Conservation (phyloP, 2,329 filamentous ascomycete species). For the Davidsoniella australis region DNA sequence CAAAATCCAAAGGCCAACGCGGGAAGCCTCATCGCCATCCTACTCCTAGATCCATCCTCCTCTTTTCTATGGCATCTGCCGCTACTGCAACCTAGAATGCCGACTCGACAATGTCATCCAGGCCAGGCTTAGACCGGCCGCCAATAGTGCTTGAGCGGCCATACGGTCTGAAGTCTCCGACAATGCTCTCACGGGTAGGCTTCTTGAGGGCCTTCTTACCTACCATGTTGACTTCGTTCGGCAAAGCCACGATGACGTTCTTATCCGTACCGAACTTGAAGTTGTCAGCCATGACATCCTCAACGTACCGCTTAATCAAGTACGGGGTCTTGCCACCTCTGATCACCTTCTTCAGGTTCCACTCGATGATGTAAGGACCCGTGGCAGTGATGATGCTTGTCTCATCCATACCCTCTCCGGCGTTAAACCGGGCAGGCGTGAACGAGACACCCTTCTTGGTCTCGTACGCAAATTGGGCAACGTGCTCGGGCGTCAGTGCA, state of each 20-base stretch:
- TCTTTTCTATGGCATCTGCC: background rate
- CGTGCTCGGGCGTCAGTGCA: slow-evolving; percentile 74
- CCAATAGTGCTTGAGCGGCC: slow-evolving; percentile 29
- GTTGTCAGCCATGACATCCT: slow-evolving; percentile 94
- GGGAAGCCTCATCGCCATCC: background rate
- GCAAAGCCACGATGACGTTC: slow-evolving; percentile 91
- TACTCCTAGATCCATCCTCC: background rate
- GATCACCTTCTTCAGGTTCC: slow-evolving; percentile 83
- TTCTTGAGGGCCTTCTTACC: slow-evolving; percentile 68
- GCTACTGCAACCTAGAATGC: slow-evolving; percentile 28
- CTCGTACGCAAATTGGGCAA: slow-evolving; percentile 94
- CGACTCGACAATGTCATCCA: slow-evolving; percentile 69
- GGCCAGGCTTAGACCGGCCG: slow-evolving; percentile 52
- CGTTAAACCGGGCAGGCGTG: slow-evolving; percentile 87
- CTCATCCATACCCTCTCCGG: slow-evolving; percentile 61
- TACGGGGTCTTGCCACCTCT: slow-evolving; percentile 72
- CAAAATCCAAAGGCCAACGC: background rate
- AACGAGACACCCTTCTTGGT: slow-evolving; percentile 76
- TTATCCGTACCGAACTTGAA: slow-evolving; percentile 96
- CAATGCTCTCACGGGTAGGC: slow-evolving; percentile 87
- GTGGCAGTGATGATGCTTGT: slow-evolving; percentile 95
- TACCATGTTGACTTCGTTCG: slow-evolving; percentile 97
- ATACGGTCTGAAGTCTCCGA: slow-evolving; percentile 31
- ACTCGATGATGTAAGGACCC: slow-evolving; percentile 90
- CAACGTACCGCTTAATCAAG: slow-evolving; percentile 87